Evolutionary conservation across 371 early-diverging fungal genomes (phyloP), one percentile per base, ranked within the genome.

Genomic region (Syncephalastrum sp.): DNA sequence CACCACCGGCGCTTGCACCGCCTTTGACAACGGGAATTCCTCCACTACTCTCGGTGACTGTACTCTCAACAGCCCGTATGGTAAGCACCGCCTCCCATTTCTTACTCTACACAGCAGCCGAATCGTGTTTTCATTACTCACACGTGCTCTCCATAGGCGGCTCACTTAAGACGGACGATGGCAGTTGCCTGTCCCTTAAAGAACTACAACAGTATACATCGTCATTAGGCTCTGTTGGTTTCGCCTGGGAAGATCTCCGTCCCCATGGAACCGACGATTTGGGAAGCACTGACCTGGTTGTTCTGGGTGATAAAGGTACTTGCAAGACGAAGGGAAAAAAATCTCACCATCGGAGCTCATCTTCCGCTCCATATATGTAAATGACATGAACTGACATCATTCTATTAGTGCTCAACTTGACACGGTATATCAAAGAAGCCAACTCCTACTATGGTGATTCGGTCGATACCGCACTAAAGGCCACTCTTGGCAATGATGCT

Each of bases 251-350:
- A 15, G 78, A 77, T 60, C 53, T 77, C 50, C 57, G 68, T 42
- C 63, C 64, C 29, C 48, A 50, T 7, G 57, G 59, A 10, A 23
- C 56, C 5, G 60, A 59, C 16, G 65, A 58, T 4, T 51, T 67
- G 14, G 64, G 61, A n/a, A 53, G 65, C 15, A 50, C 64, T 17
- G 61, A 69, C 44, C 56, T 84, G 15, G 54, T 72, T 17, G 62
- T 81, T 23, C 72, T 81, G 24, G 81, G 82, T 21, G 81, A 82
- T 42, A 73, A 70, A 48, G 76, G 84, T 84, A 77, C 60, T 59
- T 24, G 21, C 27, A 38, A 16, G 33, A 29, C 0, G 21, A 45
- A 25, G 50, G 44, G 38, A 48, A 54, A 50, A 24, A 29, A 16
- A 54, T 42, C 0, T 10, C 38, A 10, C 10, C 23, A 47, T 10